Conservation (phyloP, 129 eudicot species). For the Tagetes patula region DNA sequence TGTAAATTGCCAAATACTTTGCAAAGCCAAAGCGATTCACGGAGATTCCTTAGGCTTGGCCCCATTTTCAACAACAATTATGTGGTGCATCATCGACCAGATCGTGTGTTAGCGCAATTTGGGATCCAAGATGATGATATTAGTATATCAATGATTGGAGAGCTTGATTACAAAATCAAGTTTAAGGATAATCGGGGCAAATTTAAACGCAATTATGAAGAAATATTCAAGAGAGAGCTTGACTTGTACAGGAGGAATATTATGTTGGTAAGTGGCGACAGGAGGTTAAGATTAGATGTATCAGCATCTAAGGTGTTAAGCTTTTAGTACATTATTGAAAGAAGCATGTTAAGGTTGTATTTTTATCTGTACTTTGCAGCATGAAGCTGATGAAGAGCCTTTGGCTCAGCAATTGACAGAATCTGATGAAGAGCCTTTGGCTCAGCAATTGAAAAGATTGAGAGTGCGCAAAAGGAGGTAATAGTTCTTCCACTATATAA, state of each 20-base stretch:
- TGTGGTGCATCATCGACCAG: neutral
- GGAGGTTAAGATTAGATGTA: too few relatives aligned
- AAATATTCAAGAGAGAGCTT: neutral
- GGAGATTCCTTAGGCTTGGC: neutral
- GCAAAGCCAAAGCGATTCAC: neutral
- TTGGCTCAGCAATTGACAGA: too few relatives aligned
- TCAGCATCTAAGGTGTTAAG: too few relatives aligned
- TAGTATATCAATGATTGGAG: neutral
- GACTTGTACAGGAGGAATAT: neutral
- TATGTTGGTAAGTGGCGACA: neutral
- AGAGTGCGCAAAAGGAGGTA: neutral
- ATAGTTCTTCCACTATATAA: neutral
- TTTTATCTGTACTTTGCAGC: too few relatives aligned
- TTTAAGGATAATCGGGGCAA: neutral
- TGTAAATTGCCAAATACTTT: neutral
- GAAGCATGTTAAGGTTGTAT: too few relatives aligned
- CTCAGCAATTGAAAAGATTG: too few relatives aligned
- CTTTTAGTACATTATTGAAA: too few relatives aligned
- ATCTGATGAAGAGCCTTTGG: too few relatives aligned
- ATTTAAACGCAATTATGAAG: neutral
- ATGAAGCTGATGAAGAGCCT: too few relatives aligned
- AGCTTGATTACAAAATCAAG: neutral
- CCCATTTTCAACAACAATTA: neutral
- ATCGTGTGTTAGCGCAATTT: neutral
- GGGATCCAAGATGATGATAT: neutral